Percentiles rank a stretch among this genome's conserved stretches.
Conservation (phyloP, 441 rosid genomes). For the Arabidopsis hybrid region DNA sequence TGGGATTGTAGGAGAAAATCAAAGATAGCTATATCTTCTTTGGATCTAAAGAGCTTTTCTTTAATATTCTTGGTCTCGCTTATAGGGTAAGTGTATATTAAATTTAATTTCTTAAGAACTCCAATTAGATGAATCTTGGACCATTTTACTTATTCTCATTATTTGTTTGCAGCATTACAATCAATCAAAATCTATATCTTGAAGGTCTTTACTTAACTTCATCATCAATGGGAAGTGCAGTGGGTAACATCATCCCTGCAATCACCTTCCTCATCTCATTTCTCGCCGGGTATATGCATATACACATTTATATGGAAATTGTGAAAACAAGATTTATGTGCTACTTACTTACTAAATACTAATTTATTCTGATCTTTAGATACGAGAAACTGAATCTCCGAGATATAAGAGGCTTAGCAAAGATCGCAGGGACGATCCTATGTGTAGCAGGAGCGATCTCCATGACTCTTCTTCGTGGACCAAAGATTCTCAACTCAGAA, state of each 20-base stretch:
- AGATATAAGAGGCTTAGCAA: slow-evolving; percentile 64
- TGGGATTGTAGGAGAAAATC: slow-evolving; percentile 44
- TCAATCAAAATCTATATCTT: slow-evolving; percentile 58
- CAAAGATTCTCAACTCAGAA: slow-evolving; percentile 60
- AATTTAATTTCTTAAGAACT: background rate
- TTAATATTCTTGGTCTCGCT: slow-evolving; percentile 61
- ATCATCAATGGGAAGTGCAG: slow-evolving; percentile 64
- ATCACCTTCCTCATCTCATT: slow-evolving; percentile 66
- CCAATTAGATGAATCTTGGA: slow-evolving; percentile 21
- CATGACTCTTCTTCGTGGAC: slow-evolving; percentile 76
- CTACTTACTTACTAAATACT: background rate
- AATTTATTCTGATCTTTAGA: slow-evolving; percentile 41
- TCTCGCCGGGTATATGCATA: slow-evolving; percentile 48
- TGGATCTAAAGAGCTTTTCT: slow-evolving; percentile 59
- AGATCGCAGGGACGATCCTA: slow-evolving; percentile 61
- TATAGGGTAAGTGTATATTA: slow-evolving; percentile 52
- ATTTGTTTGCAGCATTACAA: slow-evolving; percentile 51
- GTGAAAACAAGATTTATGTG: slow-evolving; percentile 6
- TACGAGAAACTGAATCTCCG: slow-evolving; percentile 59
- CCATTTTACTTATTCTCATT: background rate
- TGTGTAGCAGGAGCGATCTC: slow-evolving; percentile 67
- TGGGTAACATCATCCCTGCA: slow-evolving; percentile 62
- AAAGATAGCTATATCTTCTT: slow-evolving; percentile 34
- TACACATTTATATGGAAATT: background rate
- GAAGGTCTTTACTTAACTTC: slow-evolving; percentile 68